Conservation (phyloP, 495 filamentous ascomycete species). For the Penicillium ochrochloron region DNA sequence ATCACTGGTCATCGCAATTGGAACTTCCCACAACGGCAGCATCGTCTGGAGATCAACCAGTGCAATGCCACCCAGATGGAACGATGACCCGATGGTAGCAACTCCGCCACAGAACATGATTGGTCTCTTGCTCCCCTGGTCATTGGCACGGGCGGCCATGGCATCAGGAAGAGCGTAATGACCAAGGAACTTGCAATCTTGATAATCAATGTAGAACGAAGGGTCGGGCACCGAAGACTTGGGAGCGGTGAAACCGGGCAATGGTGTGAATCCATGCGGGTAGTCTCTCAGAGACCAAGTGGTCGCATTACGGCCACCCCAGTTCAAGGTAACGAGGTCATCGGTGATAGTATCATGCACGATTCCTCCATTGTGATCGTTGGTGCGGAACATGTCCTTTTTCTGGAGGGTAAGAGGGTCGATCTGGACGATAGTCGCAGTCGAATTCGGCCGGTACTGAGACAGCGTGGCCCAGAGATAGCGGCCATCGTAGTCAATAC, state of each 20-base stretch:
- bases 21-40: constrained; percentile 38
- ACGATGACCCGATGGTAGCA: constrained; percentile 22
- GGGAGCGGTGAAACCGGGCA: constrained; percentile 33
- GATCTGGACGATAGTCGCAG: constrained; percentile 38
- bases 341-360: constrained; percentile 36
- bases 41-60: constrained; percentile 42
- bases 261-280: constrained; percentile 12
- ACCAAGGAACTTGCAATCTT: constrained; percentile 48
- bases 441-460: constrained; percentile 45
- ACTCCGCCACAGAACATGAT: constrained; percentile 47
- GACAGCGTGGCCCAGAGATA: constrained; percentile 41
- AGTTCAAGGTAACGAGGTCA: constrained; percentile 41
- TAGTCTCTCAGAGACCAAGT: constrained; percentile 32
- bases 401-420: constrained; percentile 34
- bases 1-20: constrained; percentile 38
- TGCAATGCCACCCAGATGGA: constrained; percentile 40
- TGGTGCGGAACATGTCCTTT: constrained; percentile 28
- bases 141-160: constrained; percentile 9
- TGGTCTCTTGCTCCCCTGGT: constrained; percentile 10
- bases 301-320: constrained; percentile 37
- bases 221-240: constrained; percentile 25
- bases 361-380: constrained; percentile 42
- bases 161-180: constrained; percentile 24
- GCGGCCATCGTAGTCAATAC: constrained; percentile 46
- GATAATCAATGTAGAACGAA: constrained; percentile 41